These are phyloP conservation scores for Dictyostelium capitatum DNA, from an alignment of 78 protist species.

Conservation along the genomic window DNA sequence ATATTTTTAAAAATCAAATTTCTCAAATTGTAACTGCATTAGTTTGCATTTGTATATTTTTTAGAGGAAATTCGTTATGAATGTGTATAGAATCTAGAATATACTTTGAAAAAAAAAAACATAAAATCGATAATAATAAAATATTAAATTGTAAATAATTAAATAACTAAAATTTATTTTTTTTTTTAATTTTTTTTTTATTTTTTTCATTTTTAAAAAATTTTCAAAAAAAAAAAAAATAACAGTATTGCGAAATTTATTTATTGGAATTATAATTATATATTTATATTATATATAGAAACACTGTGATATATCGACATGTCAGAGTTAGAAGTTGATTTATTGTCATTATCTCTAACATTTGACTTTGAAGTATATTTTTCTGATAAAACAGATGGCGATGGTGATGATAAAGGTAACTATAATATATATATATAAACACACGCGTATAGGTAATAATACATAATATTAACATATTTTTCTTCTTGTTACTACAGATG, in stretches of 20 bases:
- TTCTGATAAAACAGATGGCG: slow-evolving; percentile 63
- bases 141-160: not conserved
- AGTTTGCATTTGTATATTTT: not conserved
- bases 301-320: not conserved
- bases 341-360: slow-evolving; percentile 51
- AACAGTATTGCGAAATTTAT: not conserved
- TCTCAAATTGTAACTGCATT: not conserved
- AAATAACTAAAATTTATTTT: not conserved
- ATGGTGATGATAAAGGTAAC: slow-evolving; percentile 42
- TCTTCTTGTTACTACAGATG: no score
- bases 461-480: no score
- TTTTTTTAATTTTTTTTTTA: not conserved
- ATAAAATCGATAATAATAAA: not conserved
- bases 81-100: not conserved
- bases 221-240: not conserved
- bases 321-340: slow-evolving; percentile 62
- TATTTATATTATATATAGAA: no score
- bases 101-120: not conserved
- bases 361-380: slow-evolving; percentile 68
- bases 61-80: not conserved
- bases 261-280: no score
- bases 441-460: no score
- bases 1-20: not conserved
- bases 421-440: not conserved
- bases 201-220: not conserved